Conservation (phyloP, 345 rosid genomes). For the Stellera chamaejasme region DNA sequence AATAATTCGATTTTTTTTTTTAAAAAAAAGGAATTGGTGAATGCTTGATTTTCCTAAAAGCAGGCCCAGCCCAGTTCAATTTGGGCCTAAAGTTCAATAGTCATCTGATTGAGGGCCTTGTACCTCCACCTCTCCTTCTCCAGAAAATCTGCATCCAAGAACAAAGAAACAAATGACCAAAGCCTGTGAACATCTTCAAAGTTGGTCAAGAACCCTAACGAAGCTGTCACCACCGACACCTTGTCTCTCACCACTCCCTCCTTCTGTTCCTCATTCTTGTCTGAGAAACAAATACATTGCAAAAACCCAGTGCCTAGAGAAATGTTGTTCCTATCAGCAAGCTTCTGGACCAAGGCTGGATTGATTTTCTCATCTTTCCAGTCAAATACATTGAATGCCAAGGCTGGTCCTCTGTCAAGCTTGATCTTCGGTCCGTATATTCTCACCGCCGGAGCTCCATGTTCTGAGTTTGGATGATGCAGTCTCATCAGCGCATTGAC, state of each 20-base stretch:
- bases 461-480: conserved; percentile 46
- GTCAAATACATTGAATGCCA: conserved; percentile 77
- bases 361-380: conserved; percentile 79
- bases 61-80: conserved; percentile 5
- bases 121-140: conserved; percentile 93
- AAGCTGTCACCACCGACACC: conserved; percentile 45
- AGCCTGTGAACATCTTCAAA: conserved; percentile 69
- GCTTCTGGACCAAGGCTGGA: conserved; percentile 62
- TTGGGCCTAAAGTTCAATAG: conserved; percentile 30
- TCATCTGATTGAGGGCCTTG: conserved; percentile 58
- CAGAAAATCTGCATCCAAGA: conserved; percentile 87
- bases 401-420: conserved; percentile 41
- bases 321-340: conserved; percentile 61
- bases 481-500: conserved; percentile 60
- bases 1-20: too few species aligned
- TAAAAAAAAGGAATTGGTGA: background rate
- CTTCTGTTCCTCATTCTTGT: conserved; percentile 26
- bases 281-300: conserved; percentile 29
- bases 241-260: conserved; percentile 19
- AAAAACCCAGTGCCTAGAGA: conserved; percentile 44
- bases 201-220: conserved; percentile 62
- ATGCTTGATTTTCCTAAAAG: background rate
- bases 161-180: conserved; percentile 72
- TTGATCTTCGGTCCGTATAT: conserved; percentile 63
- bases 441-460: conserved; percentile 31